Conservation (phyloP, 148 eudicot species). For the Persicaria tinctoria region DNA sequence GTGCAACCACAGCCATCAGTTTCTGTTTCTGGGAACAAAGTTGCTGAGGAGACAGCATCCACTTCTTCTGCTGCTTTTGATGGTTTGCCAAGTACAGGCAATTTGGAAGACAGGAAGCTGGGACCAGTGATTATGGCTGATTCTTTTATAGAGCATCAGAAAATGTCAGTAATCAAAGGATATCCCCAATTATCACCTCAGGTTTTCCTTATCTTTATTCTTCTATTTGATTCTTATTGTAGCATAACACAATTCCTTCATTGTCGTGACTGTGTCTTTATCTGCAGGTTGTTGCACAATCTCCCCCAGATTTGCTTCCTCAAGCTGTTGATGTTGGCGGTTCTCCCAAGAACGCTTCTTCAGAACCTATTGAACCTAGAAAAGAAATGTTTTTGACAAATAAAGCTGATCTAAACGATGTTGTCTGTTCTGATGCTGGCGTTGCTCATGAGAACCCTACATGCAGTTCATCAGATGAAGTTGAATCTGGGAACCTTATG, state of each 20-base stretch:
- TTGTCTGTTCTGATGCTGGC: background rate
- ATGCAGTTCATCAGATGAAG: background rate
- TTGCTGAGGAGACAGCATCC: background rate
- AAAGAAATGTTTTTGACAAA: background rate
- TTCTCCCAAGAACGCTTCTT: background rate
- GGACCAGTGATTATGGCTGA: background rate
- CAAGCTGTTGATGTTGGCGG: background rate
- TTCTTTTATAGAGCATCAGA: background rate
- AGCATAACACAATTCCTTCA: background rate
- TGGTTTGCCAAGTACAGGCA: background rate
- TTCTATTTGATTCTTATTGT: background rate
- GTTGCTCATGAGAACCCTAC: background rate
- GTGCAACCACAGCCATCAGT: background rate
- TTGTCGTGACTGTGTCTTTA: background rate
- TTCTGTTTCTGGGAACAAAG: background rate
- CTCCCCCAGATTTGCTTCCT: background rate
- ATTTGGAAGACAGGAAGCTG: background rate
- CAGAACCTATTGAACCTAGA: background rate
- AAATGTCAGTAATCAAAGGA: background rate
- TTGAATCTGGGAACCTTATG: background rate
- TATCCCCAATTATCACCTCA: background rate
- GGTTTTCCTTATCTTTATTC: background rate
- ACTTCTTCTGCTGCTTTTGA: background rate
- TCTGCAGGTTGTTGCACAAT: constrained; percentile 4
- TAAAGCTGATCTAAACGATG: background rate